These are phyloP conservation scores for Leptosphaerulina australis DNA, from an alignment of 2,329 filamentous ascomycete species.

Conservation along the genomic window DNA sequence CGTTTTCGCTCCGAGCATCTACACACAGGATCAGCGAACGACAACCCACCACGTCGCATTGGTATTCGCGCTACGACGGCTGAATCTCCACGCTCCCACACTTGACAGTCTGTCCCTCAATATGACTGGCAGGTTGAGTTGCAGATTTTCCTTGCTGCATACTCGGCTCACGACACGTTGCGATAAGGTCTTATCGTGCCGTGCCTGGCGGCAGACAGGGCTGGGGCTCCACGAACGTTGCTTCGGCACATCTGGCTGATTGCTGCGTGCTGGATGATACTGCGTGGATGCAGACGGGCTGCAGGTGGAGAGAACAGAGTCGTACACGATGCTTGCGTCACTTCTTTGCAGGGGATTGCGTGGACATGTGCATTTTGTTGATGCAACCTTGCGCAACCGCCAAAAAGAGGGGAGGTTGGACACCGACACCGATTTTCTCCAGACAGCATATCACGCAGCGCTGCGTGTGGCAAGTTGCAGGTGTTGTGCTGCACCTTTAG, in stretches of 20 bases:
- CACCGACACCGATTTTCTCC: not conserved
- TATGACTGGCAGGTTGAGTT: constrained; percentile 22
- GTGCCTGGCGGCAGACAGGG: constrained; percentile 21
- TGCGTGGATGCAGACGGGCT: constrained; percentile 24
- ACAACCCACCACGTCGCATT: constrained; percentile 28
- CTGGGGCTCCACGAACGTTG: constrained; percentile 30
- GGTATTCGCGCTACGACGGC: constrained; percentile 19
- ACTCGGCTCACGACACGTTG: constrained; percentile 26
- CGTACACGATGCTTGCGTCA: constrained; percentile 26
- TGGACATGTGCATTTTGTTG: constrained; percentile 9
- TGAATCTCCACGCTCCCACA: constrained; percentile 14
- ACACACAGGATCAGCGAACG: constrained; percentile 23
- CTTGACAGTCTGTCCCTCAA: constrained; percentile 4
- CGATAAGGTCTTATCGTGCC: constrained; percentile 34
- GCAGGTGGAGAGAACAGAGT: constrained; percentile 20
- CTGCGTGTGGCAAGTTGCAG: constrained; percentile 1
- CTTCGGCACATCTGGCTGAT: constrained; percentile 24
- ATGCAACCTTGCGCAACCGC: constrained; percentile 4
- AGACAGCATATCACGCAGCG: not conserved
- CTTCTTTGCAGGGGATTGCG: constrained; percentile 3
- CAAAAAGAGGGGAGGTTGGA: not conserved
- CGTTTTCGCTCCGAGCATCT: constrained; percentile 17
- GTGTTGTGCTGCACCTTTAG: constrained; percentile 11
- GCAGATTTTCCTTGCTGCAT: constrained; percentile 30
- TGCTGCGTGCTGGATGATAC: constrained; percentile 26